phyloP scores from a whole-genome alignment of 169 alveolate species.

The Cytauxzoon felis region DNA sequence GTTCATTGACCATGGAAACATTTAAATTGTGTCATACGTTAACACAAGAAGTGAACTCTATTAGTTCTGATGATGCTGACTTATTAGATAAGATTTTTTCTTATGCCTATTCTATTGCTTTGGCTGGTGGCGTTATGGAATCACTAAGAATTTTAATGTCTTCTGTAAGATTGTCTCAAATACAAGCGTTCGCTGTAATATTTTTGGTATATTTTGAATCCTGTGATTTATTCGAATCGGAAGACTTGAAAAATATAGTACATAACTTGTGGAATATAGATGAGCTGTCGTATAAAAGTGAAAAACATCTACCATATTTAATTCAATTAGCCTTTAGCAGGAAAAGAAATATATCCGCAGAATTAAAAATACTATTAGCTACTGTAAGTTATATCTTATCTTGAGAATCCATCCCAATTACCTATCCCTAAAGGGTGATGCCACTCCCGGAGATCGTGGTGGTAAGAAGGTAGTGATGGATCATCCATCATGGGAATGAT shows the following conservation, averaged over 20 bases:
- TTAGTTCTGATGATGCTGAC: conserved; percentile 24
- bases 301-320: conserved; percentile 27
- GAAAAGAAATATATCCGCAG: conserved; percentile 53
- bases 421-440: too few relatives aligned
- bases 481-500: too few relatives aligned
- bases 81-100: conserved; percentile 30
- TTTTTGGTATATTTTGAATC: conserved; percentile 44
- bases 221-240: conserved; percentile 31
- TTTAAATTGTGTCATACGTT: conserved; percentile 31
- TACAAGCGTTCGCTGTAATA: conserved; percentile 44
- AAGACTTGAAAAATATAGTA: conserved; percentile 43
- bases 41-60: conserved; percentile 38
- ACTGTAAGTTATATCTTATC: conserved; percentile 7
- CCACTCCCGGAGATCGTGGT: too few relatives aligned
- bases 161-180: conserved; percentile 20
- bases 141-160: conserved; percentile 55
- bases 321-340: conserved; percentile 44
- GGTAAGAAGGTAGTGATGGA: too few relatives aligned
- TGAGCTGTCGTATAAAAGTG: background rate
- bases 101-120: conserved; percentile 58
- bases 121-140: conserved; percentile 60
- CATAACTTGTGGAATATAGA: conserved; percentile 49
- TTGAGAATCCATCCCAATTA: too few relatives aligned
- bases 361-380: conserved; percentile 44
- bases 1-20: conserved; percentile 20